Evolutionary conservation across 164 flowering plant species (phyloP), one percentile per base, ranked within the genome.

Genomic region (Cinnamomum micranthum): DNA sequence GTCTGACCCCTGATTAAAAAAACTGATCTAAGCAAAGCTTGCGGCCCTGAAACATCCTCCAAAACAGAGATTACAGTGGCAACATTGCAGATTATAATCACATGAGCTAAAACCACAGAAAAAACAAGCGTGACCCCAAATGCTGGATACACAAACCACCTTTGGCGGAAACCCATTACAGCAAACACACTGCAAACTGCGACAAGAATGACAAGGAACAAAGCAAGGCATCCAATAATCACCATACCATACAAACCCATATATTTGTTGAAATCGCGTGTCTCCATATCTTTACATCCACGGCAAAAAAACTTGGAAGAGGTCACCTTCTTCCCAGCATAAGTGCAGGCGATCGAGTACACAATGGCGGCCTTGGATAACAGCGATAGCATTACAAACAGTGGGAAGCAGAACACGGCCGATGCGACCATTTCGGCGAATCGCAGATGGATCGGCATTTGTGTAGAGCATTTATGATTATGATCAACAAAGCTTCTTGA

Each of bases 41-140:
- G 87, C 14, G 89, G 90, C 1, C 99, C 99, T 0, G 92, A 90
- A 35, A 87, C 91, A 83, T 91, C 94, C 85, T 94, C 99, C 86
- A 96, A 77, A 47, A 94, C 93, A 24, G 88, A 89, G 22, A 92
- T 87, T 31, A 92, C 97, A 75, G 88, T 79, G 6, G 88, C 94
- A 71, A 89, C 78, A 74, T 89, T 92, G 84, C 97, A 92, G 52
- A 94, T 79, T 24, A 94, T 88, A 35, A 89, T 84, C 15, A 88
- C 87, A 83, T 90, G 88, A 4, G 99, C 98, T 66, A 92, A 90
- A 59, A 86, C 77, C 17, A 94, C 80, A 0, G 95, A 88, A 96
- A 96, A 9, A 85, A 85, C 82, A 28, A 92, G 68, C 35, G 89
- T 97, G 19, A 87, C 74, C 11, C 79, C 23, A 14, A 92, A 69